Evolutionary conservation across 805 yeast genomes (phyloP).

Genomic region (Grigorovia jiainica): DNA sequence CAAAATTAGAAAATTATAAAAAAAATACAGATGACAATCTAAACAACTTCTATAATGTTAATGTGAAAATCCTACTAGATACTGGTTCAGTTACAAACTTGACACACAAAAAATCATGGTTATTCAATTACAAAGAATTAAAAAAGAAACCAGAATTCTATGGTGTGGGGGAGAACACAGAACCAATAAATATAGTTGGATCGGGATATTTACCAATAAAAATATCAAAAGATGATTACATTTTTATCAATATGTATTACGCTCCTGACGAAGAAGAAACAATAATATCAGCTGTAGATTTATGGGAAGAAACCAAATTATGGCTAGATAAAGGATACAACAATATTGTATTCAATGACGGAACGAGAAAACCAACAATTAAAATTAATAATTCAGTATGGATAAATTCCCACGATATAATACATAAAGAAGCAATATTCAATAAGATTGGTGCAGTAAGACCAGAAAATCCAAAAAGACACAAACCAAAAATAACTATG

Average conservation of each 20-base stretch:
- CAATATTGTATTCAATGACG: not conserved
- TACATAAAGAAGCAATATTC: not conserved
- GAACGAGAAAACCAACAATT: not conserved
- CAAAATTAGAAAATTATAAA: too few relatives aligned
- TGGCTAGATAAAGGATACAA: slow-evolving; percentile 1
- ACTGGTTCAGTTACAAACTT: slow-evolving; percentile 1
- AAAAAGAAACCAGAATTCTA: not conserved
- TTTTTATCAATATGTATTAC: not conserved
- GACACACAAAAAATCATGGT: not conserved
- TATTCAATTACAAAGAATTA: not conserved
- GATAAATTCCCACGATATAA: not conserved
- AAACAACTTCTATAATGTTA: too few relatives aligned
- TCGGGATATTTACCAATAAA: slow-evolving; percentile 1
- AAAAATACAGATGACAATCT: too few relatives aligned
- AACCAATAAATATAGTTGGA: not conserved
- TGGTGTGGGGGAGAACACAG: not conserved
- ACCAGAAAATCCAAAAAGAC: not conserved
- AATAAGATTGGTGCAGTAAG: not conserved
- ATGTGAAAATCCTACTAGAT: not conserved
- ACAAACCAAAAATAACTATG: not conserved
- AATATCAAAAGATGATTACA: not conserved
- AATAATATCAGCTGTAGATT: slow-evolving; percentile 1
- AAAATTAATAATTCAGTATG: slow-evolving; percentile 1
- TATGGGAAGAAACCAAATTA: not conserved
- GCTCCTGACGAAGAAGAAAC: slow-evolving; percentile 3